Evolutionary conservation across 1,284 basidiomycete genomes (phyloP).

Genomic region (Neolentinus lepideus): DNA sequence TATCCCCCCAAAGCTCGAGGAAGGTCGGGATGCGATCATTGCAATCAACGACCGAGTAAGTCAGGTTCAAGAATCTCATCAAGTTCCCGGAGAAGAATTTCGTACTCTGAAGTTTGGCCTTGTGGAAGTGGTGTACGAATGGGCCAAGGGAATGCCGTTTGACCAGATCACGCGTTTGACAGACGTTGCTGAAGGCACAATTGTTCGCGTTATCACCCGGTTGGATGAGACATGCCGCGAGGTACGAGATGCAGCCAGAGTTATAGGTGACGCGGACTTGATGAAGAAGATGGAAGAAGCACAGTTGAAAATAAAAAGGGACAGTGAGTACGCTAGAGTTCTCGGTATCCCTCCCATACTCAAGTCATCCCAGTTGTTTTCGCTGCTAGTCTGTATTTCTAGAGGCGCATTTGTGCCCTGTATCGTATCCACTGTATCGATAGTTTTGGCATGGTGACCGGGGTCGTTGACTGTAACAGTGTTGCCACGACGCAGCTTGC

Average conservation of each 20-base stretch:
- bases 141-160: slow-evolving; percentile 98
- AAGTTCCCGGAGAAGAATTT: slow-evolving; percentile 76
- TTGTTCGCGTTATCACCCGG: slow-evolving; percentile 93
- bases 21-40: slow-evolving; percentile 75
- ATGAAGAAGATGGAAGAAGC: slow-evolving; percentile 98
- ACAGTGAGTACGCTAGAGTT: slow-evolving; percentile 58
- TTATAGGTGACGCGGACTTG: slow-evolving; percentile 93
- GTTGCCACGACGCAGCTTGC: too few relatives aligned
- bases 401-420: slow-evolving; percentile 14
- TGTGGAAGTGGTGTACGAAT: slow-evolving; percentile 95
- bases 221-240: slow-evolving; percentile 97
- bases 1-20: slow-evolving; percentile 71
- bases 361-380: slow-evolving; percentile 57
- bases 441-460: neutral
- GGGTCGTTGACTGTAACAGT: too few relatives aligned
- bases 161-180: slow-evolving; percentile 90
- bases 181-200: slow-evolving; percentile 94
- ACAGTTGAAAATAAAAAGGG: slow-evolving; percentile 88
- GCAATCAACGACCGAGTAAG: slow-evolving; percentile 82
- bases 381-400: slow-evolving; percentile 84
- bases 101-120: slow-evolving; percentile 82
- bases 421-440: neutral
- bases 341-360: slow-evolving; percentile 3
- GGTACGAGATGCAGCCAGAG: slow-evolving; percentile 93
- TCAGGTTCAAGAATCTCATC: slow-evolving; percentile 71